Evolutionary conservation across 2,329 filamentous ascomycete species (phyloP).

Genomic region (Raffaelea ambrosiae): DNA sequence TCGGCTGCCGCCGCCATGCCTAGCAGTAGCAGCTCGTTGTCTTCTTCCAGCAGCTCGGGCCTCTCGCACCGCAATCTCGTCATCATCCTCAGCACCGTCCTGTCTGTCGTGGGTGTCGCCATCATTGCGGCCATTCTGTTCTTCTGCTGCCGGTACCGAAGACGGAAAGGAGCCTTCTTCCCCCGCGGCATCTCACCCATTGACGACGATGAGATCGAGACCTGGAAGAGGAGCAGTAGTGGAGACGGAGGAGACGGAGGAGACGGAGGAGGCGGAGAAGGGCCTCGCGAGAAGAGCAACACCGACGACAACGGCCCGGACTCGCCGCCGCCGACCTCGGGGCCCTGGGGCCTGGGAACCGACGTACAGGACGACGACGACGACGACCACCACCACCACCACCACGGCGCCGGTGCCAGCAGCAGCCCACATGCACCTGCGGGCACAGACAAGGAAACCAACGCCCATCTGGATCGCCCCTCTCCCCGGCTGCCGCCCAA

Average conservation of each 20-base stretch:
- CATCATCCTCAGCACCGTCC: conserved; percentile 41
- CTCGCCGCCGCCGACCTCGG: conserved; percentile 3
- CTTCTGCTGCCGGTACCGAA: conserved; percentile 30
- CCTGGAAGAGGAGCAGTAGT: conserved; percentile 42
- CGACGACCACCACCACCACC: neutral
- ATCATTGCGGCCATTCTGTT: conserved; percentile 27
- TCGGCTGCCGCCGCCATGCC: neutral
- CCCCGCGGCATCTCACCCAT: conserved; percentile 52
- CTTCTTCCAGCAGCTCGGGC: neutral
- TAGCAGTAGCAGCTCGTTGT: too few species aligned
- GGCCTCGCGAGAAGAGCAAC: neutral
- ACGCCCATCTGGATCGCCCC: neutral
- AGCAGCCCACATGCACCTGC: too few species aligned
- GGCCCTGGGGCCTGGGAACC: neutral
- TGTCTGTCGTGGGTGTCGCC: conserved; percentile 36
- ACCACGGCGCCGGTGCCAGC: conserved; percentile 2
- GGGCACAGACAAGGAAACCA: too few species aligned
- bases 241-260: neutral
- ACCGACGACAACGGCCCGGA: neutral
- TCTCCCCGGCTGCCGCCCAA: neutral
- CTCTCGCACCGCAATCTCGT: conserved; percentile 30
- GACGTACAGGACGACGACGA: neutral
- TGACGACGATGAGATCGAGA: conserved; percentile 57
- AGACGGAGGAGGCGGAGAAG: too few species aligned
- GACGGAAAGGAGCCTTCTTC: conserved; percentile 32